These are phyloP conservation scores for Fragaria ananassa DNA, from an alignment of 306 rosid species.

Conservation along the genomic window DNA sequence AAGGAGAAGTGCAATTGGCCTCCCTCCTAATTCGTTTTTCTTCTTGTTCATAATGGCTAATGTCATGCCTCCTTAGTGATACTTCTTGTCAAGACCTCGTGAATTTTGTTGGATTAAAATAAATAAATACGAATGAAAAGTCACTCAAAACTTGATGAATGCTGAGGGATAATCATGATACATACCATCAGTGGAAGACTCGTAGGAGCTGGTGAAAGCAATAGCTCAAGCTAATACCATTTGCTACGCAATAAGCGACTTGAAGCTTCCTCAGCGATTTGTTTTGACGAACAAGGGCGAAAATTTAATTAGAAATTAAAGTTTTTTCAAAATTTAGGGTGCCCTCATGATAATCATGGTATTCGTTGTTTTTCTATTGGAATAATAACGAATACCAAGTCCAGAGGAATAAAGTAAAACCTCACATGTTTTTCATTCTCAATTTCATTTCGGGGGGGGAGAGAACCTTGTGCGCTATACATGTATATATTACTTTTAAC, in stretches of 20 bases:
- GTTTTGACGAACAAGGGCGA: neutral
- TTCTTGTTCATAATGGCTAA: neutral
- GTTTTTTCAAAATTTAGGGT: too few species aligned
- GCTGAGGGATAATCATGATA: neutral
- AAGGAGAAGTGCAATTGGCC: neutral
- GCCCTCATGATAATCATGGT: too few species aligned
- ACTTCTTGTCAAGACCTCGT: neutral
- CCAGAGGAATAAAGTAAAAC: neutral
- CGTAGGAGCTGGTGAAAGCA: neutral
- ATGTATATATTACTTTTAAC: neutral
- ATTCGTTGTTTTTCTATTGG: neutral
- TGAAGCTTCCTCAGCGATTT: neutral
- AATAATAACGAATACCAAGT: neutral
- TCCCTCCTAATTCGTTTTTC: neutral
- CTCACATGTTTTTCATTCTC: slow-evolving; percentile 21
- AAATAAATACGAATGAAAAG: too few species aligned
- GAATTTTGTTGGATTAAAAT: neutral
- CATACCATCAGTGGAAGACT: neutral
- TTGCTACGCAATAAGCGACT: neutral
- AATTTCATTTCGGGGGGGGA: neutral
- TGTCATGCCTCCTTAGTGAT: neutral
- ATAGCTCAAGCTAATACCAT: neutral
- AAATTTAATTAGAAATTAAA: too few species aligned
- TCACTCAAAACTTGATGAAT: too few species aligned
- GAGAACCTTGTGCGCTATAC: neutral